phyloP scores from a whole-genome alignment of 257 asterid species.

The Schizonepeta tenuifolia region DNA sequence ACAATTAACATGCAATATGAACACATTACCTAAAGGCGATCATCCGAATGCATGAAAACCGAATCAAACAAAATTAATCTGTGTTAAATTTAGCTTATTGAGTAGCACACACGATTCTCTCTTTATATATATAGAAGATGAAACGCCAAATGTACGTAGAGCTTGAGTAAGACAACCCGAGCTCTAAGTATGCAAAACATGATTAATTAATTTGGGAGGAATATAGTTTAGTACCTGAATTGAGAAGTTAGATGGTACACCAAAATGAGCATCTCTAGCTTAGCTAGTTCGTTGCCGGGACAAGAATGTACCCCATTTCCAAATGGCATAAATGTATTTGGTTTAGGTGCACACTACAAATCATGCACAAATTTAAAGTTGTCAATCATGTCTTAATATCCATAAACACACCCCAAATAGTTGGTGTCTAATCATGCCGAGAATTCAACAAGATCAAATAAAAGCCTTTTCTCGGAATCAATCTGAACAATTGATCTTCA shows the following conservation, averaged over 20 bases:
- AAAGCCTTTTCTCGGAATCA: not conserved
- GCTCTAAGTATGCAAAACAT: no score
- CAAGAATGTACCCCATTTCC: constrained; percentile 92
- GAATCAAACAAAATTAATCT: no score
- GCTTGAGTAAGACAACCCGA: no score
- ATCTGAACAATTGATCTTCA: no score
- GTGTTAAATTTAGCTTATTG: not conserved
- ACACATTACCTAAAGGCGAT: not conserved
- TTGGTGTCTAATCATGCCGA: not conserved
- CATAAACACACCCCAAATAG: not conserved
- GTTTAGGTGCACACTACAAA: constrained; percentile 59
- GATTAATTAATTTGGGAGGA: no score
- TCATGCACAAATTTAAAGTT: constrained; percentile 6
- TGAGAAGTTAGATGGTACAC: constrained; percentile 73
- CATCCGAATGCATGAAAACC: no score
- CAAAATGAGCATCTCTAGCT: constrained; percentile 78
- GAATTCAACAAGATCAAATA: not conserved
- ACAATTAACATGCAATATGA: not conserved
- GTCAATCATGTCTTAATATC: not conserved
- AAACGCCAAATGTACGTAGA: no score
- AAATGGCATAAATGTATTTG: constrained; percentile 84
- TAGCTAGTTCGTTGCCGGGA: constrained; percentile 91
- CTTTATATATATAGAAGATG: no score
- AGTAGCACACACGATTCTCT: not conserved
- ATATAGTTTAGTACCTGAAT: constrained; percentile 53